Evolutionary conservation across 2,329 filamentous ascomycete species (phyloP).

Genomic region (Ceratocystis cacaofunesta): DNA sequence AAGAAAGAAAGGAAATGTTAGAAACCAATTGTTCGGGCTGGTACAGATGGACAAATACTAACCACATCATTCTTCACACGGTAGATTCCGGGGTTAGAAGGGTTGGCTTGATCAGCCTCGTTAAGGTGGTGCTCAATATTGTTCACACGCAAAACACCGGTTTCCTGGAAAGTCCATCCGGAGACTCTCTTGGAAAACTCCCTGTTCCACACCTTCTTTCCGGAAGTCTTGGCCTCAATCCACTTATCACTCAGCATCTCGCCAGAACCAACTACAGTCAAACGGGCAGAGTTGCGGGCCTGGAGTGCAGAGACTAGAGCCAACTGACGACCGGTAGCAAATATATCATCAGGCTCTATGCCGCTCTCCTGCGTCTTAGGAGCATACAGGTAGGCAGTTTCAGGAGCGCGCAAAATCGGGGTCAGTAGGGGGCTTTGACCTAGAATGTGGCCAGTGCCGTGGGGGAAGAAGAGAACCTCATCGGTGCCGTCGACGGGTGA

Average conservation of each 20-base stretch:
- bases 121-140: conserved; percentile 60
- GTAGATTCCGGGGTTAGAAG: conserved; percentile 75
- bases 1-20: not conserved
- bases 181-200: conserved; percentile 73
- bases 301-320: conserved; percentile 75
- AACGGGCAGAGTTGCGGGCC: conserved; percentile 81
- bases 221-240: conserved; percentile 48
- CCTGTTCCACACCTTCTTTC: conserved; percentile 53
- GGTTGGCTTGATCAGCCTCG: conserved; percentile 29
- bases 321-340: conserved; percentile 71
- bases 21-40: not conserved
- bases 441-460: conserved; percentile 64
- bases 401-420: conserved; percentile 67
- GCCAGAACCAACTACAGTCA: conserved; percentile 70
- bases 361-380: conserved; percentile 64
- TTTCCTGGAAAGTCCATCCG: conserved; percentile 95
- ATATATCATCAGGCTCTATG: conserved; percentile 58
- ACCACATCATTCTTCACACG: conserved; percentile 94
- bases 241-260: conserved; percentile 81
- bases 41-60: conserved; percentile 31
- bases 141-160: conserved; percentile 74
- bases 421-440: conserved; percentile 63
- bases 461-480: conserved; percentile 62
- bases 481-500: conserved; percentile 36
- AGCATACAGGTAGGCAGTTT: conserved; percentile 86